Conservation (phyloP, 2,329 filamentous ascomycete species). For the Fusarium coicis region DNA sequence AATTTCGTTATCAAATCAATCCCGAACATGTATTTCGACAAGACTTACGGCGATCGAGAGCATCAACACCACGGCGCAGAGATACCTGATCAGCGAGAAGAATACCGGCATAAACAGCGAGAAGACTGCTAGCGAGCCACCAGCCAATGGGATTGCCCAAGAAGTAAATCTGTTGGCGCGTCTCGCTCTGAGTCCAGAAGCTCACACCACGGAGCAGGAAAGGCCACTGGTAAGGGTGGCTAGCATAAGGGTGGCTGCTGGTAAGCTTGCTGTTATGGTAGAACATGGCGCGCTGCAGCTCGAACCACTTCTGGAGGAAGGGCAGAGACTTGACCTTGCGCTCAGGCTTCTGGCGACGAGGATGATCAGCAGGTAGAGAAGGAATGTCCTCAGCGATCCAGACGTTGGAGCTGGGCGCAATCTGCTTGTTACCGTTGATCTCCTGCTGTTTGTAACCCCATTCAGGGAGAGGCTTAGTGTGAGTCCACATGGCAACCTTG, state of each 20-base stretch:
- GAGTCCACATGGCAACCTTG: constrained; percentile 99
- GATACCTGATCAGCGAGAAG: constrained; percentile 93
- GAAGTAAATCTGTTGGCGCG: constrained; percentile 97
- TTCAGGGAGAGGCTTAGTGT: constrained; percentile 92
- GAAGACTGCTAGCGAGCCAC: constrained; percentile 93
- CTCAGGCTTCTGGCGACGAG: constrained; percentile 79
- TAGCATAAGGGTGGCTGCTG: constrained; percentile 95
- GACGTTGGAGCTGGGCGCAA: constrained; percentile 87
- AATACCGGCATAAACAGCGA: constrained; percentile 94
- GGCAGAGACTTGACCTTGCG: constrained; percentile 84
- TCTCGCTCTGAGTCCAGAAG: constrained; percentile 98
- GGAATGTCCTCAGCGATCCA: constrained; percentile 94
- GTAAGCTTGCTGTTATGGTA: constrained; percentile 99
- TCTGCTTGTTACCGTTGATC: constrained; percentile 99
- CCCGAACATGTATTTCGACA: neutral
- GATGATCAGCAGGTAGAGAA: constrained; percentile 77
- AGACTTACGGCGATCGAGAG: constrained; percentile 88
- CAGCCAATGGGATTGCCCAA: constrained; percentile 95
- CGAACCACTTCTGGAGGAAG: constrained; percentile 94
- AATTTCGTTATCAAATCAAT: constrained; percentile 45
- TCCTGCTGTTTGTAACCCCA: constrained; percentile 98
- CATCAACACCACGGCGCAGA: constrained; percentile 90
- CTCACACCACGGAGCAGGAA: constrained; percentile 97
- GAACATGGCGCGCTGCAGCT: constrained; percentile 98
- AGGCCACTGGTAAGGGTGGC: constrained; percentile 95